A percentile compares a stretch with the other conserved stretches of the same genome.
These are phyloP conservation scores for Halophytophthora batemanensis DNA, from an alignment of 352 stramenopile genomes.

Conservation along the genomic window DNA sequence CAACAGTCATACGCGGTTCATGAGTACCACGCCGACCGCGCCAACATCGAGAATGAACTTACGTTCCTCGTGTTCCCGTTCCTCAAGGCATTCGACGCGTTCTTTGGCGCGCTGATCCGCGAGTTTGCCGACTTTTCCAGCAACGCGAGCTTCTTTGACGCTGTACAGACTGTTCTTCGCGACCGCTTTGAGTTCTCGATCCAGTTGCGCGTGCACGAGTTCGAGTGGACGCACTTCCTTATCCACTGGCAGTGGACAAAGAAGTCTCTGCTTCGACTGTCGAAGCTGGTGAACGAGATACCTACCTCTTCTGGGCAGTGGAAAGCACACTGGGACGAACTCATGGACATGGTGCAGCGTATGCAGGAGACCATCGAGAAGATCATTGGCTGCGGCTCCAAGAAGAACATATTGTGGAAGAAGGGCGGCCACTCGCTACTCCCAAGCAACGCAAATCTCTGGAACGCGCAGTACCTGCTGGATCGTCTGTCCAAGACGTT, in stretches of 20 bases:
- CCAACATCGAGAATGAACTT: slow-evolving; percentile 68
- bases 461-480: slow-evolving; percentile 69
- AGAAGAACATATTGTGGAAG: slow-evolving; percentile 92
- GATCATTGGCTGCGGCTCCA: slow-evolving; percentile 56
- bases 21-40: slow-evolving; percentile 67
- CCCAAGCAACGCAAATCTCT: slow-evolving; percentile 56
- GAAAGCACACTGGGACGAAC: slow-evolving; percentile 33
- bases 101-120: slow-evolving; percentile 27
- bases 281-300: slow-evolving; percentile 18
- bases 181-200: slow-evolving; percentile 80
- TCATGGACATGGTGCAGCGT: slow-evolving; percentile 70
- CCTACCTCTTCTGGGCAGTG: slow-evolving; percentile 6
- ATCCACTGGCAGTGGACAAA: slow-evolving; percentile 81
- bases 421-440: slow-evolving; percentile 82
- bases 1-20: slow-evolving; percentile 86
- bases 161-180: slow-evolving; percentile 42
- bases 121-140: slow-evolving; percentile 2
- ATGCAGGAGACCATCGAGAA: slow-evolving; percentile 70
- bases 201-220: slow-evolving; percentile 43
- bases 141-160: slow-evolving; percentile 12
- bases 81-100: slow-evolving; percentile 58
- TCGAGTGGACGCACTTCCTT: slow-evolving; percentile 82
- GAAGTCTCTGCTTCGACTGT: slow-evolving; percentile 51
- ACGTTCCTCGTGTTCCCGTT: slow-evolving; percentile 73
- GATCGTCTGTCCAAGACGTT: slow-evolving; percentile 61